phyloP scores from a whole-genome alignment of 2,329 filamentous ascomycete genomes.

The Verticillium dahliae region DNA sequence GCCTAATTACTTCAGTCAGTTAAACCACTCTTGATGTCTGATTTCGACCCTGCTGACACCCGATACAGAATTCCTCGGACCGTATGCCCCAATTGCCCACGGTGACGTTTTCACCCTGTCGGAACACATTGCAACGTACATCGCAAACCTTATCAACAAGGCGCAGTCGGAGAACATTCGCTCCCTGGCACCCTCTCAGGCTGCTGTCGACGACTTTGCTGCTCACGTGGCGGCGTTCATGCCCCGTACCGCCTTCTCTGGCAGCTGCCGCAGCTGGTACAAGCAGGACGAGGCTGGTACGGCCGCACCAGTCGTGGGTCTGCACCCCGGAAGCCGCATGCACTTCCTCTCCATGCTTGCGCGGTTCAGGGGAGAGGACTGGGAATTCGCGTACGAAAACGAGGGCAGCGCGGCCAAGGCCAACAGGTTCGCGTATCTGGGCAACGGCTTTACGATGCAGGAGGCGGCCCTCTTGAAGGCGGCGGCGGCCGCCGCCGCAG shows the following conservation, averaged over 20 bases:
- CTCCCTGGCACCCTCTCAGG: conserved; percentile 35
- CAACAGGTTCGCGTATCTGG: conserved; percentile 45
- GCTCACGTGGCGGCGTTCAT: conserved; percentile 43
- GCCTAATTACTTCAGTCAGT: conserved; percentile 50
- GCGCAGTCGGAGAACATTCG: conserved; percentile 44
- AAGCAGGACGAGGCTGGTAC: conserved; percentile 32
- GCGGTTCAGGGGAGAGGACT: conserved; percentile 41
- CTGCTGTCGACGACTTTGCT: conserved; percentile 42
- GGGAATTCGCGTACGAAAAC: conserved; percentile 30
- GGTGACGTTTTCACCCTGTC: conserved; percentile 44
- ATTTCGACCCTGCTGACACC: neutral
- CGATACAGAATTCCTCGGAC: conserved; percentile 40
- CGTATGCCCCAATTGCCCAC: conserved; percentile 43
- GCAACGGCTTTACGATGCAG: conserved; percentile 44
- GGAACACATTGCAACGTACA: conserved; percentile 46
- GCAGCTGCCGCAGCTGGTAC: conserved; percentile 44
- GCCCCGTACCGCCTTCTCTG: conserved; percentile 44
- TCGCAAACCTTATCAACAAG: conserved; percentile 40
- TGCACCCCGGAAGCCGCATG: conserved; percentile 43
- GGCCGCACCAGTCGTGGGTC: conserved; percentile 36
- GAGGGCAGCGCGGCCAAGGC: conserved; percentile 8
- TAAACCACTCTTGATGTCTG: neutral
- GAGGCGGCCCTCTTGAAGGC: conserved; percentile 22
- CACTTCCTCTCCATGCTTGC: conserved; percentile 49
- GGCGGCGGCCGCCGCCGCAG: neutral